Conservation (phyloP, 2,329 filamentous ascomycete genomes). For the Daldinia eschscholtzii region DNA sequence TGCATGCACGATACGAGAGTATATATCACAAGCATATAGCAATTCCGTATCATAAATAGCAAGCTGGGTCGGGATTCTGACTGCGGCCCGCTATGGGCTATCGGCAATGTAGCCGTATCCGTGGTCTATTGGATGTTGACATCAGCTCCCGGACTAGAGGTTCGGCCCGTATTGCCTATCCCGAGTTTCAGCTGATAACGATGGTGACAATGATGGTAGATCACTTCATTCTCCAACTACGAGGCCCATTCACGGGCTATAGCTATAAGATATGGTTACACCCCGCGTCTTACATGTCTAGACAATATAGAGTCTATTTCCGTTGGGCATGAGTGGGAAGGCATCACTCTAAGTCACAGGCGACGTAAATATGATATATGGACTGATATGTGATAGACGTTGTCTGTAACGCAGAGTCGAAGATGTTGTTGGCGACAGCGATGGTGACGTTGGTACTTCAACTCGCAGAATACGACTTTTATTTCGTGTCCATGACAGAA, state of each 20-base stretch:
- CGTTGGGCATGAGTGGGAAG: background rate
- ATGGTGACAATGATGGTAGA: background rate
- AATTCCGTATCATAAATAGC: background rate
- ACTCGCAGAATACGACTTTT: constrained; percentile 5
- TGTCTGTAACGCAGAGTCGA: background rate
- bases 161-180: constrained; percentile 20
- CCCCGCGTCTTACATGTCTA: background rate
- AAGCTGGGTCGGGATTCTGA: constrained; percentile 1
- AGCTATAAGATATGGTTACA: background rate
- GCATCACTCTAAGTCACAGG: background rate
- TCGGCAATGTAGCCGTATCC: background rate
- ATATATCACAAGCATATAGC: background rate
- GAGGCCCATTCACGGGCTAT: background rate
- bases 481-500: background rate
- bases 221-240: background rate
- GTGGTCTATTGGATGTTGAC: background rate
- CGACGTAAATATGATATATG: background rate
- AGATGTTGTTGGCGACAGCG: constrained; percentile 2
- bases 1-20: background rate
- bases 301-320: background rate
- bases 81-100: constrained; percentile 14
- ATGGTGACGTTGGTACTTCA: constrained; percentile 1
- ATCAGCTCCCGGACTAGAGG: constrained; percentile 3
- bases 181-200: background rate
- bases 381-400: constrained; percentile 9